Percentiles rank a stretch among this genome's conserved stretches.
Evolutionary conservation across 2,329 filamentous ascomycete species (phyloP).

Genomic region (Neocatenulostroma microsporum): DNA sequence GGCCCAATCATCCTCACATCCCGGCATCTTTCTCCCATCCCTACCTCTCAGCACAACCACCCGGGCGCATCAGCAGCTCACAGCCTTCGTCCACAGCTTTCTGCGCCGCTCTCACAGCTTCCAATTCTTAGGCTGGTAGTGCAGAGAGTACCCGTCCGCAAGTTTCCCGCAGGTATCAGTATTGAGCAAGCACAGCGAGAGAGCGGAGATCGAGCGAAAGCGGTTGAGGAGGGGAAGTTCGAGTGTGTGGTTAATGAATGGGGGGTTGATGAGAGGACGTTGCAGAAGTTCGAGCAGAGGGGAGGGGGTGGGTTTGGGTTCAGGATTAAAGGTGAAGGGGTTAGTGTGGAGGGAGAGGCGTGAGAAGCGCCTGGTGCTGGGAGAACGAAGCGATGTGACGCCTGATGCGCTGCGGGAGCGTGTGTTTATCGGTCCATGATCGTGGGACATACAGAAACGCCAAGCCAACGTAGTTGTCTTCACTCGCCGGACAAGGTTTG

Average conservation of each 20-base stretch:
- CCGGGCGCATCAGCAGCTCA: constrained; percentile 5
- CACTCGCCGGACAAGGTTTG: no score
- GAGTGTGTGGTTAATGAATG: constrained; percentile 25
- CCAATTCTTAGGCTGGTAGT: constrained; percentile 24
- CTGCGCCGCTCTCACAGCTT: constrained; percentile 25
- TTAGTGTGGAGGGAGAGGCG: constrained; percentile 8
- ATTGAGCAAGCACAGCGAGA: constrained; percentile 33
- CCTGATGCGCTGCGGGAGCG: no score
- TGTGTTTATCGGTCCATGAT: no score
- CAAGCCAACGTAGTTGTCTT: no score
- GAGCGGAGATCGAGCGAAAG: constrained; percentile 27
- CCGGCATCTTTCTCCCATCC: constrained; percentile 9
- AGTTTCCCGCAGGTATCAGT: constrained; percentile 32
- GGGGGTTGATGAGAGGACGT: constrained; percentile 18
- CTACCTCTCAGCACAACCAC: constrained; percentile 2
- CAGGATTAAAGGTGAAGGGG: constrained; percentile 16
- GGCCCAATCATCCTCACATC: constrained; percentile 23
- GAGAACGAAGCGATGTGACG: no score
- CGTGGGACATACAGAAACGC: no score
- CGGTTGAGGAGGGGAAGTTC: constrained; percentile 31
- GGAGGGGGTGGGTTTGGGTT: constrained; percentile 13
- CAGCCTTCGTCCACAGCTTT: constrained; percentile 19
- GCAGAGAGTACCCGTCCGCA: constrained; percentile 26
- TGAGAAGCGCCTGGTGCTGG: no score
- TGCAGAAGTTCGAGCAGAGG: constrained; percentile 13